phyloP scores from a whole-genome alignment of 352 stramenopile genomes.

The Aphanomyces cochlioides region DNA sequence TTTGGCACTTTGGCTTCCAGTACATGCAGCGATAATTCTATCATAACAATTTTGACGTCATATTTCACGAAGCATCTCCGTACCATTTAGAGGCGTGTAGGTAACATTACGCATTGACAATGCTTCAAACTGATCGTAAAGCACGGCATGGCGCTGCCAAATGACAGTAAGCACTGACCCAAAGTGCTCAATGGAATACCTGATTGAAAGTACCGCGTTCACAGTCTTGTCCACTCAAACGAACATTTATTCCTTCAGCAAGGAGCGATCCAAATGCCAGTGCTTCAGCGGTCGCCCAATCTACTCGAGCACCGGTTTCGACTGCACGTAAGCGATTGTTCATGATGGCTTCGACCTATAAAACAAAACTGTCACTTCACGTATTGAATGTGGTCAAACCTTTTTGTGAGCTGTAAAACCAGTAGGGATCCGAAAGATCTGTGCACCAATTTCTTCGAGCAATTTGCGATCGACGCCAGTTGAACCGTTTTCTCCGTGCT shows the following conservation, averaged over 20 bases:
- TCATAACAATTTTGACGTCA: slow-evolving; percentile 3
- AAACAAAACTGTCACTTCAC: not conserved
- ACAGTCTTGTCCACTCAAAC: slow-evolving; percentile 83
- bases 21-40: slow-evolving; percentile 24
- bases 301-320: slow-evolving; percentile 75
- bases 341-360: slow-evolving; percentile 68
- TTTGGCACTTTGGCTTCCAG: slow-evolving; percentile 24
- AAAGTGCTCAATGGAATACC: slow-evolving; percentile 80
- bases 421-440: slow-evolving; percentile 76
- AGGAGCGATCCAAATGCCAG: slow-evolving; percentile 86
- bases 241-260: slow-evolving; percentile 74
- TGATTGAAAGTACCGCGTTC: slow-evolving; percentile 88
- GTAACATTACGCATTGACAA: slow-evolving; percentile 75
- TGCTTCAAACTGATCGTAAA: slow-evolving; percentile 84
- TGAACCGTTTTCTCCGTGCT: slow-evolving; percentile 23
- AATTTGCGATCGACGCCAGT: slow-evolving; percentile 74
- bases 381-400: slow-evolving; percentile 24
- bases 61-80: not conserved
- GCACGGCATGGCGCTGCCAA: slow-evolving; percentile 67
- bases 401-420: slow-evolving; percentile 83
- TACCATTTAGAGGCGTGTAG: slow-evolving; percentile 93
- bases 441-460: slow-evolving; percentile 63
- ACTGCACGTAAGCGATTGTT: slow-evolving; percentile 76
- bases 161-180: not conserved
- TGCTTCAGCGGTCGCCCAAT: slow-evolving; percentile 85